These are phyloP conservation scores for Tolypocladium sp. DNA, from an alignment of 2,329 filamentous ascomycete species.

Conservation along the genomic window DNA sequence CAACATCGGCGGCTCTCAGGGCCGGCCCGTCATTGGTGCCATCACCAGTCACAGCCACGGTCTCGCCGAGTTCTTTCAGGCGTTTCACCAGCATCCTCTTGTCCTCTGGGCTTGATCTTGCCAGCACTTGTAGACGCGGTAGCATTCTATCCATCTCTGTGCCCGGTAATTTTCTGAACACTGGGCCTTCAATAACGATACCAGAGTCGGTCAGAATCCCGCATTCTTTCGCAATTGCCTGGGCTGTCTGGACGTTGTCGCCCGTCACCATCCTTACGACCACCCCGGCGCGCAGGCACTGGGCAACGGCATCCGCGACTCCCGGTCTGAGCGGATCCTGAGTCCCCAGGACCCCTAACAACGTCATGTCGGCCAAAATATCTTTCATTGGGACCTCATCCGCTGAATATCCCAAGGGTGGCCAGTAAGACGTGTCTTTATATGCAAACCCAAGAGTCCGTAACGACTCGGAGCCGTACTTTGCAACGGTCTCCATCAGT, in stretches of 20 bases:
- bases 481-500: slow-evolving; percentile 34
- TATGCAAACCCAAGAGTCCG: slow-evolving; percentile 68
- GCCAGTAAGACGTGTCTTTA: slow-evolving; percentile 62
- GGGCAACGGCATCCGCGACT: slow-evolving; percentile 48
- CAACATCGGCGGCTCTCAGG: slow-evolving; percentile 56
- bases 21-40: slow-evolving; percentile 60
- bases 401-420: slow-evolving; percentile 39
- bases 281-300: slow-evolving; percentile 53
- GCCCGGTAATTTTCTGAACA: slow-evolving; percentile 47
- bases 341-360: slow-evolving; percentile 60
- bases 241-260: slow-evolving; percentile 46
- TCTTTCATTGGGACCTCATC: not conserved
- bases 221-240: slow-evolving; percentile 55
- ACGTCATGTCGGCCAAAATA: slow-evolving; percentile 52
- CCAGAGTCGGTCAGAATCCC: slow-evolving; percentile 53
- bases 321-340: slow-evolving; percentile 53
- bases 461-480: slow-evolving; percentile 55
- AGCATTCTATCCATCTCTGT: slow-evolving; percentile 43
- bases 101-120: slow-evolving; percentile 50
- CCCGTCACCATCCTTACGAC: slow-evolving; percentile 53
- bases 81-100: slow-evolving; percentile 46
- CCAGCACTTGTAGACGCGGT: slow-evolving; percentile 40
- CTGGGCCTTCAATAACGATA: slow-evolving; percentile 57
- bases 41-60: slow-evolving; percentile 56
- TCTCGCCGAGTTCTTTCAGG: slow-evolving; percentile 46